phyloP scores from a whole-genome alignment of 306 rosid species.

The Datisca glomerata region DNA sequence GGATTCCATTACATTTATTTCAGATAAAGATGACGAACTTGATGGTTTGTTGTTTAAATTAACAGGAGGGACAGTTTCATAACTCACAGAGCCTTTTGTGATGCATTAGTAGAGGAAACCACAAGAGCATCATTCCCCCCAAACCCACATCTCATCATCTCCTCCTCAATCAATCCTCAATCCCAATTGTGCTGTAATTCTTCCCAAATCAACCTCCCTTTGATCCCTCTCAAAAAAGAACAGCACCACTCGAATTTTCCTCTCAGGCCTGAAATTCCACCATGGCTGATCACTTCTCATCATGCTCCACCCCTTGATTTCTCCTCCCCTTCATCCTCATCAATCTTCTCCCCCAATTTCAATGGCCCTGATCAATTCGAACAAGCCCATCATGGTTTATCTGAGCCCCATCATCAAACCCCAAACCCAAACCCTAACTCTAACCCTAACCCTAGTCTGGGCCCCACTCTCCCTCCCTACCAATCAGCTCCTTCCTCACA shows the following conservation, averaged over 20 bases:
- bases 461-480: conserved; percentile 33
- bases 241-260: conserved; percentile 33
- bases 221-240: conserved; percentile 35
- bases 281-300: conserved; percentile 36
- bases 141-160: conserved; percentile 25
- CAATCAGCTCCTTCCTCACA: conserved; percentile 47
- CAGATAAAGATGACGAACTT: background rate
- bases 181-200: background rate
- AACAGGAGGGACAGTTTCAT: conserved; percentile 89
- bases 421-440: conserved; percentile 63
- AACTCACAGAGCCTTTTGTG: conserved; percentile 98
- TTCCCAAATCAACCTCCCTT: conserved; percentile 7
- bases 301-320: conserved; percentile 9
- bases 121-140: conserved; percentile 35
- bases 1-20: too few species aligned
- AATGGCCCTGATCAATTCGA: conserved; percentile 15
- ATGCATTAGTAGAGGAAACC: conserved; percentile 89
- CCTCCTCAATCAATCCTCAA: conserved; percentile 14
- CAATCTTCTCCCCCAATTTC: conserved; percentile 26
- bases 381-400: background rate
- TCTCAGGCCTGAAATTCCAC: conserved; percentile 36
- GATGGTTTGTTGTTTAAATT: background rate
- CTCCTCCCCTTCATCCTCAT: conserved; percentile 13
- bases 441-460: conserved; percentile 22
- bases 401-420: conserved; percentile 5